These are phyloP conservation scores for Onygena corvina DNA, from an alignment of 2,329 filamentous ascomycete genomes.

Conservation along the genomic window DNA sequence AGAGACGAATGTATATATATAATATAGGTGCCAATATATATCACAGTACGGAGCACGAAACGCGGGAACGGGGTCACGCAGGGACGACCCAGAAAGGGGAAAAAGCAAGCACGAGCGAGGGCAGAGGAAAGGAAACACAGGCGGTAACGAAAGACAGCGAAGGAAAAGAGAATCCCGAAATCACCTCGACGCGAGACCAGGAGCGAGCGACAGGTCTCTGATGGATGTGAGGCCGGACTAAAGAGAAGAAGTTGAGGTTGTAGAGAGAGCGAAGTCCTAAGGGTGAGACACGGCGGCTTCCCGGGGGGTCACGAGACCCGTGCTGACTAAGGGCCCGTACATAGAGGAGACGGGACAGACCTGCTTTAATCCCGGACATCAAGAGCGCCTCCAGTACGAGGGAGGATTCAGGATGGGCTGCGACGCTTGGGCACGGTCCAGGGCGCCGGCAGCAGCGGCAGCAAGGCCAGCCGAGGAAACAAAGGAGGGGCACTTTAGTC, in stretches of 20 bases:
- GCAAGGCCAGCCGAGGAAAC: no score
- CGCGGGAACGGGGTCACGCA: constrained; percentile 1
- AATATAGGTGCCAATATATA: constrained; percentile 12
- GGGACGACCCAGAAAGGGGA: constrained; percentile 7
- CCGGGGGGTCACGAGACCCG: background rate
- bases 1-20: background rate
- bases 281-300: background rate
- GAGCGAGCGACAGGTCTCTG: constrained; percentile 6
- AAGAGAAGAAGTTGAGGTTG: background rate
- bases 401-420: no score
- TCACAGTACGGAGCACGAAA: background rate
- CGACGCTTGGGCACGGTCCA: no score
- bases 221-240: background rate
- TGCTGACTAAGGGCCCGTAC: no score
- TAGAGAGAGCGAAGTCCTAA: background rate
- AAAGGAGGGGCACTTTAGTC: no score
- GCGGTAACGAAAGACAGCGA: background rate
- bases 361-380: no score
- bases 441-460: no score
- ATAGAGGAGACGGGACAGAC: no score
- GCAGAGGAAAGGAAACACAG: background rate
- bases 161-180: background rate
- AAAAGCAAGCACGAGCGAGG: background rate
- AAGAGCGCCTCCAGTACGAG: no score
- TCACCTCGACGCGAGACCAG: background rate